Evolutionary conservation across 768 basidiomycete species (phyloP), one percentile per base, ranked within the genome.

Genomic region (Agaricus subrufescens): DNA sequence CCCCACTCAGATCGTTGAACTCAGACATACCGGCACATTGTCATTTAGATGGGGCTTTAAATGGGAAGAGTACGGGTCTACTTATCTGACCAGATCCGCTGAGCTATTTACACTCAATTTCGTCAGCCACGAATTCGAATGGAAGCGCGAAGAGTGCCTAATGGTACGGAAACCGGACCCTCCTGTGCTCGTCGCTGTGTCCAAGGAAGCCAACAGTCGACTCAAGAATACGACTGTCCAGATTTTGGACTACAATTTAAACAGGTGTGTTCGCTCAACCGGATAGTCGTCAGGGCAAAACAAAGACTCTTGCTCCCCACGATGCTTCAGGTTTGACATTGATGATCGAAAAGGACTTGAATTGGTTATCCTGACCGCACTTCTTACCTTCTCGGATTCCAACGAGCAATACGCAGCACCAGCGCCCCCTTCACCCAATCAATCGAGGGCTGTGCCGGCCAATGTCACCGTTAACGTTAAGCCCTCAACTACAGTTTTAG

Each of bases 101-200:
- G 11, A 40, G 55, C 48, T n/a, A 14, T 44, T 57, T 30, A 25
- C 31, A 30, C 42, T 34, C 29, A 7, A 2, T n/a, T 5, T 55
- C 15, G 38, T 27, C 63, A 93, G 91, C 38, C 86, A 93, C 58
- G 83, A 87, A 43, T 91, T 90, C 59, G 91, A 92, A 64, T 94
- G 91, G 91, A 88, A 83, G 64, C 79, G 87, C 44, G 89, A 91
- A 65, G 86, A 87, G 61, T 92, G 90, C 69, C 92, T 78, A 68
- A 82, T 93, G 69, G 67, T 92, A 43, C 82, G 91, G 23, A 92
- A 92, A 65, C 91, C 91, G 8, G 91, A 94, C 61, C 91, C 91
- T 5, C 87, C 91, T 3, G 90, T 94, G 1, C 79, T 92, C 9
- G 86, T 94, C 11, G 90, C 89, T 0, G 76, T 91, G 29, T 91